These are phyloP conservation scores for Xylaria sp. DNA, from an alignment of 2,329 filamentous ascomycete genomes.

Conservation along the genomic window DNA sequence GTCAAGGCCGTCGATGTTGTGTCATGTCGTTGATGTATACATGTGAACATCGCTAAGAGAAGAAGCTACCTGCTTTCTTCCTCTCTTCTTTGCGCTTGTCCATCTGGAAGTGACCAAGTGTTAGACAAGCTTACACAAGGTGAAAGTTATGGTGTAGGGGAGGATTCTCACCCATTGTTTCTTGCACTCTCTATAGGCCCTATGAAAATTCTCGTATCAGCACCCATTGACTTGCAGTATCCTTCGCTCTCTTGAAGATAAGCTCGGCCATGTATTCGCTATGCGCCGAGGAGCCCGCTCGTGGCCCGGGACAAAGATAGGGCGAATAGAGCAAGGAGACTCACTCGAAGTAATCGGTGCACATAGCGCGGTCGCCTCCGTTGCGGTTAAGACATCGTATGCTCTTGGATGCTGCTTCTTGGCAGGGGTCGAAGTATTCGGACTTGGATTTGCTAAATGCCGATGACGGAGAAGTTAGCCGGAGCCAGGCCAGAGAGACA, in stretches of 20 bases:
- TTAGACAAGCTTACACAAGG: slow-evolving; percentile 6
- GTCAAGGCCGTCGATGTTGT: not conserved
- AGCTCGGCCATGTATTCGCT: not conserved
- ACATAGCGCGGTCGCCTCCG: slow-evolving; percentile 85
- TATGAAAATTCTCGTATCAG: slow-evolving; percentile 7
- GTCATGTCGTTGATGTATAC: not conserved
- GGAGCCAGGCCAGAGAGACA: not conserved
- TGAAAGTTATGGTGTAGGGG: not conserved
- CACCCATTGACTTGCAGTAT: not conserved
- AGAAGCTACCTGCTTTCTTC: slow-evolving; percentile 17
- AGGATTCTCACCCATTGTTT: slow-evolving; percentile 27
- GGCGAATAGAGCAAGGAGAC: slow-evolving; percentile 42
- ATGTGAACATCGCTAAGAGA: slow-evolving; percentile 1
- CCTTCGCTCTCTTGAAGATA: not conserved
- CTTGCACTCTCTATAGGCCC: slow-evolving; percentile 27
- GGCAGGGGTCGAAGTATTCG: slow-evolving; percentile 94
- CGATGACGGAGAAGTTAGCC: slow-evolving; percentile 23
- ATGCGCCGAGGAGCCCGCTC: not conserved
- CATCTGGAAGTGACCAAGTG: slow-evolving; percentile 17
- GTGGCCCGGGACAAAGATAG: not conserved
- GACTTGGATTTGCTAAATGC: slow-evolving; percentile 77
- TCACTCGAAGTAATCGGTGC: slow-evolving; percentile 93
- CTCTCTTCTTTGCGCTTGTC: slow-evolving; percentile 26
- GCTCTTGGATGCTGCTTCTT: slow-evolving; percentile 85
- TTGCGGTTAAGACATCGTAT: slow-evolving; percentile 90